Evolutionary conservation across 768 basidiomycete species (phyloP).

Genomic region (Boletales sp.): DNA sequence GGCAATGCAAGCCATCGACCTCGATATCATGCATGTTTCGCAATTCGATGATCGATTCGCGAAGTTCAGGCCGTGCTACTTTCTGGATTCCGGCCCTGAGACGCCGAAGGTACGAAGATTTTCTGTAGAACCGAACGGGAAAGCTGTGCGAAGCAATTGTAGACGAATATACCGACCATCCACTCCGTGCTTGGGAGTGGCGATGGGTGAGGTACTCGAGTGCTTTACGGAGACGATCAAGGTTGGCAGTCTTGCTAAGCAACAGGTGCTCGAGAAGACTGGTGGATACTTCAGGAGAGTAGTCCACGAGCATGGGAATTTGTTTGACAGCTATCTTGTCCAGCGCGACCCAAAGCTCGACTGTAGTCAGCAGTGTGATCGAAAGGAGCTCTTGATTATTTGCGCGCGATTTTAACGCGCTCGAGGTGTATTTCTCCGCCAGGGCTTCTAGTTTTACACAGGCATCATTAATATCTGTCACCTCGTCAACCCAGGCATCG

Average conservation of each 20-base stretch:
- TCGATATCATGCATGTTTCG: not conserved
- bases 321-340: conserved; percentile 34
- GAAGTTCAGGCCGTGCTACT: conserved; percentile 17
- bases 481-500: conserved; percentile 30
- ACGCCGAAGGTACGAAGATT: conserved; percentile 12
- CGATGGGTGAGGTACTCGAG: conserved; percentile 31
- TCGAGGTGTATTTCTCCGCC: conserved; percentile 22
- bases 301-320: conserved; percentile 38
- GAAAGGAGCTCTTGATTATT: conserved; percentile 36
- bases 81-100: conserved; percentile 29
- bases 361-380: conserved; percentile 40
- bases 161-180: conserved; percentile 37
- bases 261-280: conserved; percentile 39
- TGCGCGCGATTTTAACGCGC: conserved; percentile 25
- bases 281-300: conserved; percentile 43
- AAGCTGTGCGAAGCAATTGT: conserved; percentile 20
- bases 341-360: conserved; percentile 48
- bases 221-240: conserved; percentile 29
- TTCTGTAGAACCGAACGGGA: conserved; percentile 30
- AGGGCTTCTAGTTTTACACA: conserved; percentile 27
- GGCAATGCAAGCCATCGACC: conserved; percentile 9
- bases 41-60: conserved; percentile 28
- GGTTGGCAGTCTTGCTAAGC: conserved; percentile 27
- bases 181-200: conserved; percentile 7
- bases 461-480: conserved; percentile 16